phyloP scores from a whole-genome alignment of 2,329 filamentous ascomycete species.

The Colletotrichum sp. region DNA sequence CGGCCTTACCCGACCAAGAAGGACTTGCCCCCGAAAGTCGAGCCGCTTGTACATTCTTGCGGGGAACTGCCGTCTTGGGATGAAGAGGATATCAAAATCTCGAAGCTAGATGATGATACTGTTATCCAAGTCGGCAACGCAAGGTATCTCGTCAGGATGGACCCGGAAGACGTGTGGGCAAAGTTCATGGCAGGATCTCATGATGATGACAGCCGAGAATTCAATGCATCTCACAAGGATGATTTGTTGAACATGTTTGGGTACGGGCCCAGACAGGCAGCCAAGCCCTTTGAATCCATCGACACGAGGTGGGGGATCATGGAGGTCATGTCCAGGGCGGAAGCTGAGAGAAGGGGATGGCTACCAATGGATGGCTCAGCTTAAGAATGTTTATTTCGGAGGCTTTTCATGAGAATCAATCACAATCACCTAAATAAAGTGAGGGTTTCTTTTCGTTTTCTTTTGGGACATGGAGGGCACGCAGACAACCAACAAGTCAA shows the following conservation, averaged over 20 bases:
- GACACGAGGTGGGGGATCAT: neutral
- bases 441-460: no score
- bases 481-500: no score
- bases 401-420: no score
- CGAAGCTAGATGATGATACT: neutral
- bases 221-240: neutral
- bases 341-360: neutral
- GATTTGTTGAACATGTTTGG: neutral
- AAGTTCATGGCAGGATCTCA: neutral
- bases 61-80: no score
- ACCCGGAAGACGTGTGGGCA: neutral
- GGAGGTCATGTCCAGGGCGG: neutral
- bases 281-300: neutral
- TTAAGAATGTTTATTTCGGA: neutral
- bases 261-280: neutral
- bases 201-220: fast-evolving
- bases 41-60: neutral
- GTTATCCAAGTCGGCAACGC: neutral
- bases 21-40: neutral
- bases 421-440: no score
- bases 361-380: neutral
- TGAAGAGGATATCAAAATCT: neutral
- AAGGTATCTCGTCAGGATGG: neutral
- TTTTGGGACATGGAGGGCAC: no score
- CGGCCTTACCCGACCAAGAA: neutral